Evolutionary conservation across 2,329 filamentous ascomycete genomes (phyloP).

Genomic region (Neofusicoccum parvum): DNA sequence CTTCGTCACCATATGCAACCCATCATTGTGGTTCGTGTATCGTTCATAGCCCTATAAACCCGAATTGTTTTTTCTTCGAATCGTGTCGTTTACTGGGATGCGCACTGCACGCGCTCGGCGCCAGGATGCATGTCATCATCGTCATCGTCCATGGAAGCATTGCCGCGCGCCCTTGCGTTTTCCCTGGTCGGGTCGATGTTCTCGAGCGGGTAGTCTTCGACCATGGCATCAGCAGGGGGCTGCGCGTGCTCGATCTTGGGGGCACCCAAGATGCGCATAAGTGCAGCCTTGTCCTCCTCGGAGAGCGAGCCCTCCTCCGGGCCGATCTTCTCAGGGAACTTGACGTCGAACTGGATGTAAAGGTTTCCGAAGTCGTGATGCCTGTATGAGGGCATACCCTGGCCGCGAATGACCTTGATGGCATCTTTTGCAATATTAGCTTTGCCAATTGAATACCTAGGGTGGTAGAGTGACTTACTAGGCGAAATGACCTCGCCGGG

Average conservation of each 20-base stretch:
- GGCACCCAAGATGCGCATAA: slow-evolving; percentile 83
- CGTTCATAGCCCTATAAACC: slow-evolving; percentile 17
- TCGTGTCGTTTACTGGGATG: slow-evolving; percentile 70
- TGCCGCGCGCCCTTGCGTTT: slow-evolving; percentile 67
- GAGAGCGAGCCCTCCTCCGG: slow-evolving; percentile 52
- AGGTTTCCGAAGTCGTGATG: slow-evolving; percentile 96
- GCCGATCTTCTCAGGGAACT: slow-evolving; percentile 72
- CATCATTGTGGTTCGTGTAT: slow-evolving; percentile 17
- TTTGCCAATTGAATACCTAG: not conserved
- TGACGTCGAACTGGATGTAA: slow-evolving; percentile 96
- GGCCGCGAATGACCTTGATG: slow-evolving; percentile 91
- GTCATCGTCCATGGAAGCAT: slow-evolving; percentile 63
- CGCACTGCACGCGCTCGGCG: slow-evolving; percentile 81
- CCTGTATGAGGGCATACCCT: slow-evolving; percentile 95
- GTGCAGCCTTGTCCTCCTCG: slow-evolving; percentile 70
- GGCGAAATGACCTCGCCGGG: slow-evolving; percentile 93
- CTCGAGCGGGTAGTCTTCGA: slow-evolving; percentile 84
- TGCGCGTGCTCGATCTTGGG: slow-evolving; percentile 61
- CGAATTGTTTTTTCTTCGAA: not conserved
- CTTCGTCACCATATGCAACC: slow-evolving; percentile 14
- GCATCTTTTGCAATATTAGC: slow-evolving; percentile 59
- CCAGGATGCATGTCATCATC: slow-evolving; percentile 63
- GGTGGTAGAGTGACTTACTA: slow-evolving; percentile 61
- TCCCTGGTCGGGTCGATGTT: slow-evolving; percentile 72
- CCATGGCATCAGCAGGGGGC: slow-evolving; percentile 84